These are phyloP conservation scores for Metarhizium humberi DNA, from an alignment of 2,329 filamentous ascomycete species.

Conservation along the genomic window DNA sequence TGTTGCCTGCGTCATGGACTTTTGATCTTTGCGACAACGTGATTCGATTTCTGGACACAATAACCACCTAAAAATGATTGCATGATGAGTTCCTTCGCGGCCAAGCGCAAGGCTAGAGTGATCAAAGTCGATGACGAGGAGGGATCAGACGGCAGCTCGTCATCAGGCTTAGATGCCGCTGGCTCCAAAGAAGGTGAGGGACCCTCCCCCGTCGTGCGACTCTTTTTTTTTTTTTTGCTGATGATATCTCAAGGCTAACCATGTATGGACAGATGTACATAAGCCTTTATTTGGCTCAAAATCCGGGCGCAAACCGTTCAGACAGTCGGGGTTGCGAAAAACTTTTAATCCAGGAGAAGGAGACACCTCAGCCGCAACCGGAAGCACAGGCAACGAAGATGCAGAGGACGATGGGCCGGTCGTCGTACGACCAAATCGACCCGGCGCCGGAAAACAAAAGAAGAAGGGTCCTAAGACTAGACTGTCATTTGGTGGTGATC, in stretches of 20 bases:
- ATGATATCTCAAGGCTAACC: slow-evolving; percentile 26
- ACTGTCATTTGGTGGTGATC: slow-evolving; percentile 65
- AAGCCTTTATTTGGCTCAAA: slow-evolving; percentile 33
- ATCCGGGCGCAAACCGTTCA: slow-evolving; percentile 40
- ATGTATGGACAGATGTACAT: slow-evolving; percentile 17
- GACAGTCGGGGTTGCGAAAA: slow-evolving; percentile 50
- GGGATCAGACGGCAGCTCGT: slow-evolving; percentile 24
- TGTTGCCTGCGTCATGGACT: background rate
- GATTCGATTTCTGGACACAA: background rate
- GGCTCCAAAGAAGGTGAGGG: slow-evolving; percentile 28
- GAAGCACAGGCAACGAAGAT: slow-evolving; percentile 21
- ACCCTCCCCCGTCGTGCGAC: slow-evolving; percentile 9
- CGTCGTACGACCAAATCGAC: slow-evolving; percentile 41
- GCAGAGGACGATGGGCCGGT: slow-evolving; percentile 37
- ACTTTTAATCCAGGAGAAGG: slow-evolving; percentile 40
- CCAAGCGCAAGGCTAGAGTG: slow-evolving; percentile 64
- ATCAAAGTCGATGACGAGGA: slow-evolving; percentile 64
- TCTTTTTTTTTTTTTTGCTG: slow-evolving; percentile 18
- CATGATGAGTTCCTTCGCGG: slow-evolving; percentile 45
- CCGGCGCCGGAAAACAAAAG: slow-evolving; percentile 50
- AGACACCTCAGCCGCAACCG: slow-evolving; percentile 13
- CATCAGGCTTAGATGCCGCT: slow-evolving; percentile 14
- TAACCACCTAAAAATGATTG: slow-evolving; percentile 2
- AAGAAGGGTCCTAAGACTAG: slow-evolving; percentile 50
- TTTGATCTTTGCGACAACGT: background rate